Base-by-base conservation (phyloP, 305 asterid genomes). In the Fraxinus platypoda region DNA sequence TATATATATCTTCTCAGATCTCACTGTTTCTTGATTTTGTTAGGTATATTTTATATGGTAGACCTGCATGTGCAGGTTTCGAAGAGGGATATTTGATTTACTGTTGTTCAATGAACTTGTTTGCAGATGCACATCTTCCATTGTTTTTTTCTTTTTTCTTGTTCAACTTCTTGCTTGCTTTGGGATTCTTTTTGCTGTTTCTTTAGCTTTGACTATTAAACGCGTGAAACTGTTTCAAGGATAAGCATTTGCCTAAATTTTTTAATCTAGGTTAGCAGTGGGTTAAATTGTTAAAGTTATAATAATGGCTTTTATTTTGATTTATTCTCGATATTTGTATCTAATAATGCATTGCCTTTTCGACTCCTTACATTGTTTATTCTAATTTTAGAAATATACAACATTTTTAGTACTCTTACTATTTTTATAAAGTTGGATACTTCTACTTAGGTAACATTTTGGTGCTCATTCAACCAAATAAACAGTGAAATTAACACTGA, bases 51-150 rank as follows among this genome's bases (percentile, higher is more conserved):
- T 81, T 28, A 17, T 12, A 41, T 66, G 72, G 75, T 43, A 54
- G 37, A 75, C 54, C 87, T 88, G 88, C 91, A 84, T 85, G 93
- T 91, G 97, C 94, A 86, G 89, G 94, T 91, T 93, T 89, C 90
- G 92, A 82, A 91, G 90, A 81, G 84, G 7, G 80, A 41, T 74
- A 54, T 78, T 88, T 81, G 41, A 80, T 83, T 87, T 82, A 79
- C 87, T 28, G 68, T 33, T 21, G 13, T 38, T 38, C 38, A 82
- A 77, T 66, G 80, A 78, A 59, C 64, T 43, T 74, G 64, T 84
- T 87, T 85, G 85, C 82, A 80, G 90, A 83, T 89, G 89, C 87
- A 76, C 54, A 28, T 28, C 74, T 3, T 68, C 74, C 35, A 68
- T 68, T 68, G 52, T 52, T 19, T 0, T 6, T 37, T 37, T 35